These are phyloP conservation scores for Themeda triandra DNA, from an alignment of 176 grass and related monocot genomes.

Conservation along the genomic window DNA sequence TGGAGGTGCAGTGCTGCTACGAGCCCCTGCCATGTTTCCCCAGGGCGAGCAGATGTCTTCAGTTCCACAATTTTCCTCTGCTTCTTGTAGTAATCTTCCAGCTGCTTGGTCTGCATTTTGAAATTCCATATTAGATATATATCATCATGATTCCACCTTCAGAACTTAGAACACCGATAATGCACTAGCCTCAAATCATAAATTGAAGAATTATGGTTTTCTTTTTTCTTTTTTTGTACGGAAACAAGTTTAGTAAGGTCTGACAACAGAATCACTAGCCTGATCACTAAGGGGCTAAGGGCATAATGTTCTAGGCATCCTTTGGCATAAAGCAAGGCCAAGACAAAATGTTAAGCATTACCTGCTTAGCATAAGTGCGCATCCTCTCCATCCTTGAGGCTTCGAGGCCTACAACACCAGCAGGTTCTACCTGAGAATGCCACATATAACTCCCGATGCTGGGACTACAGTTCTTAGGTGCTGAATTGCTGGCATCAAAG, in stretches of 20 bases:
- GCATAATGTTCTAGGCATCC: neutral
- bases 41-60: slow-evolving; percentile 61
- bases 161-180: neutral
- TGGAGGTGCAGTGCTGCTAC: slow-evolving; percentile 77
- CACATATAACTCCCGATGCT: slow-evolving; percentile 38
- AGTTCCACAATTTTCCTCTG: slow-evolving; percentile 79
- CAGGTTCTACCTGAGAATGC: slow-evolving; percentile 41
- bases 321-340: neutral
- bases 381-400: slow-evolving; percentile 56
- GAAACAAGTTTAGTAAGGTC: neutral
- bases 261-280: neutral
- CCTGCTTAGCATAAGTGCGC: slow-evolving; percentile 74
- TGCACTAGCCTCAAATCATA: neutral
- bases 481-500: slow-evolving; percentile 50
- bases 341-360: slow-evolving; percentile 24
- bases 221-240: neutral
- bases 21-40: slow-evolving; percentile 85
- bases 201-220: neutral
- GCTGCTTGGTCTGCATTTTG: slow-evolving; percentile 58
- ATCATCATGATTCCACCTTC: neutral
- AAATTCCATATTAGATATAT: neutral
- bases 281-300: neutral
- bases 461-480: slow-evolving; percentile 43
- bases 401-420: slow-evolving; percentile 46
- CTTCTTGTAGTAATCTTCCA: slow-evolving; percentile 90